Conservation (phyloP, 2,329 filamentous ascomycete species). For the Pseudopyricularia javanii region DNA sequence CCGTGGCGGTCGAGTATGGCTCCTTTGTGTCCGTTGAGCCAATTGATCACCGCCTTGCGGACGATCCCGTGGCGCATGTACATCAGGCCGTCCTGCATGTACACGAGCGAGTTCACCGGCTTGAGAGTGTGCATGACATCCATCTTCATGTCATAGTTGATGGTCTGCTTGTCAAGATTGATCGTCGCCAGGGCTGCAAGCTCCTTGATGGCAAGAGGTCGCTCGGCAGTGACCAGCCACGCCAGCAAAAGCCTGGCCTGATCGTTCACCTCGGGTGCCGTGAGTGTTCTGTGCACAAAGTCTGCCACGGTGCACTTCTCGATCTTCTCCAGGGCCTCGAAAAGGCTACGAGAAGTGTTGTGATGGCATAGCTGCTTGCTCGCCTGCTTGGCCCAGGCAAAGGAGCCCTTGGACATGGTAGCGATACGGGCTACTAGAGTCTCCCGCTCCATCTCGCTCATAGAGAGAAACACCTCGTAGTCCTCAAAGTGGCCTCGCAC, state of each 20-base stretch:
- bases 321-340: background rate
- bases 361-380: background rate
- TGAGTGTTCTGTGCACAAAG: background rate
- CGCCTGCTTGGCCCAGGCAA: background rate
- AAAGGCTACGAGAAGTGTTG: background rate
- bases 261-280: background rate
- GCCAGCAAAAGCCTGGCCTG: background rate
- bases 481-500: background rate
- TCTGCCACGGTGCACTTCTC: background rate
- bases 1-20: background rate
- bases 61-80: background rate
- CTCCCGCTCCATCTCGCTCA: background rate
- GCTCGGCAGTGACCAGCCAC: background rate
- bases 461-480: background rate
- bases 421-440: background rate
- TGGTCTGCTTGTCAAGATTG: background rate
- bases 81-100: background rate
- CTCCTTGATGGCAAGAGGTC: background rate
- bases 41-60: background rate
- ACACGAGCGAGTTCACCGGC: background rate
- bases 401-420: background rate
- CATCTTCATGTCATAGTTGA: background rate
- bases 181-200: background rate
- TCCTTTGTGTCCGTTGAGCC: background rate
- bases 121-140: background rate